A percentile compares a stretch with the other conserved stretches of the same genome.
Conservation (phyloP, 495 filamentous ascomycete genomes). For the Astrothelium macrocarpum region DNA sequence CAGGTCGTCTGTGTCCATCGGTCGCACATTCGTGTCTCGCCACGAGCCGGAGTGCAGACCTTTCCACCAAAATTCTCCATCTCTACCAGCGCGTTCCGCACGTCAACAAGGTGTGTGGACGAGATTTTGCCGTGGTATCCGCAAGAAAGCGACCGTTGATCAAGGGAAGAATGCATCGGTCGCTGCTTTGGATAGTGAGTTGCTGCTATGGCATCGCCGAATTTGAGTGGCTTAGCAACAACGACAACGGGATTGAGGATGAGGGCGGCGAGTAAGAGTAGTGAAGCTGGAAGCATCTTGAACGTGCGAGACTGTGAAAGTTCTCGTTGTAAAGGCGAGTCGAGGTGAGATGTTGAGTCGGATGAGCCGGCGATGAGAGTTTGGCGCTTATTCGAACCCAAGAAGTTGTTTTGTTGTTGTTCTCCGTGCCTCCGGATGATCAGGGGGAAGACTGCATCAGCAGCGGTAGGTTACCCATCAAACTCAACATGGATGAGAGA, state of each 20-base stretch:
- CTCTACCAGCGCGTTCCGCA: neutral
- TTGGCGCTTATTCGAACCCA: neutral
- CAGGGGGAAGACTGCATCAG: neutral
- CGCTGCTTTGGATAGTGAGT: neutral
- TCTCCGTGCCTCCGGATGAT: neutral
- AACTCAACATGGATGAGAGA: neutral
- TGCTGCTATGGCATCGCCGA: neutral
- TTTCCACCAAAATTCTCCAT: conserved; percentile 4
- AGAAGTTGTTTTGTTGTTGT: neutral
- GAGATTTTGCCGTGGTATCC: conserved; percentile 3
- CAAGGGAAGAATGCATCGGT: neutral
- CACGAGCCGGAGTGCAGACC: neutral
- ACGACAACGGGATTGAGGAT: neutral
- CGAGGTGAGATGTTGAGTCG: neutral
- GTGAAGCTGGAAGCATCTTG: neutral
- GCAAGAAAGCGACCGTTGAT: neutral
- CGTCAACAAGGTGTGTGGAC: neutral
- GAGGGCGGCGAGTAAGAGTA: neutral
- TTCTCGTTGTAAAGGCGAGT: neutral
- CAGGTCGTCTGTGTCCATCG: conserved; percentile 3
- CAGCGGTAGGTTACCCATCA: neutral
- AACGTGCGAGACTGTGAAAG: neutral
- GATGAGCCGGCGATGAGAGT: neutral
- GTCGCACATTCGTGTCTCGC: conserved; percentile 4
- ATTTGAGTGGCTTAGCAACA: neutral